phyloP scores from a whole-genome alignment of 1,139 yeast genomes.

The Suhomyces yuchorum region DNA sequence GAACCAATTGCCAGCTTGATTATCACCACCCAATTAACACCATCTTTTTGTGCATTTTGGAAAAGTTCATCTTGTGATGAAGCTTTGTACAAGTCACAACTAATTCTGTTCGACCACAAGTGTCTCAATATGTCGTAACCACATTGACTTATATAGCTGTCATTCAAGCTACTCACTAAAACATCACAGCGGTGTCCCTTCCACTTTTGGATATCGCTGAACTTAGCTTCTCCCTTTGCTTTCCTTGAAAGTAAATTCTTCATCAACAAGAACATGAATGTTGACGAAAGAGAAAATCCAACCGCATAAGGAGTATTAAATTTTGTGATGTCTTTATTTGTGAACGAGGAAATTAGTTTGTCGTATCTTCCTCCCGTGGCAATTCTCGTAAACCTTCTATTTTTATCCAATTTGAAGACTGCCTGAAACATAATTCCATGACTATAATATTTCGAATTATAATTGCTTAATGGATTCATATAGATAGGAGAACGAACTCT shows the following conservation, averaged over 20 bases:
- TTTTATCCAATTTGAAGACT: conserved; percentile 57
- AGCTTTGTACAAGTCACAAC: conserved; percentile 65
- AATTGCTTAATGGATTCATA: conserved; percentile 77
- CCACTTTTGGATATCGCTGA: conserved; percentile 24
- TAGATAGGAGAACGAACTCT: conserved; percentile 43
- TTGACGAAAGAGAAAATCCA: conserved; percentile 68
- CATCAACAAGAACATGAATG: conserved; percentile 45
- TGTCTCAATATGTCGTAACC: conserved; percentile 64
- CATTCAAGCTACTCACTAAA: conserved; percentile 66
- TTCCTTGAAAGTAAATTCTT: conserved; percentile 33
- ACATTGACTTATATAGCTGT: conserved; percentile 52
- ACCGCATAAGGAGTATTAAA: conserved; percentile 59
- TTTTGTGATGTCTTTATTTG: conserved; percentile 40
- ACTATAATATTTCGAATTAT: conserved; percentile 74
- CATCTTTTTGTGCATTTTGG: conserved; percentile 64
- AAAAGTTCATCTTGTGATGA: conserved; percentile 67
- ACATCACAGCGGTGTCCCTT: conserved; percentile 69
- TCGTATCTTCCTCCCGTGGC: conserved; percentile 97
- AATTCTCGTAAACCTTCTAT: conserved; percentile 46
- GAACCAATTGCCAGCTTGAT: conserved; percentile 59
- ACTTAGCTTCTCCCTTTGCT: conserved; percentile 13
- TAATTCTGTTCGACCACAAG: conserved; percentile 71
- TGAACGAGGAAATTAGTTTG: conserved; percentile 60
- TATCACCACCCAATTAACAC: conserved; percentile 72
- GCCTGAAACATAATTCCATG: conserved; percentile 90